Evolutionary conservation across 306 rosid genomes (phyloP).

Genomic region (Fragaria nilgerrensis): DNA sequence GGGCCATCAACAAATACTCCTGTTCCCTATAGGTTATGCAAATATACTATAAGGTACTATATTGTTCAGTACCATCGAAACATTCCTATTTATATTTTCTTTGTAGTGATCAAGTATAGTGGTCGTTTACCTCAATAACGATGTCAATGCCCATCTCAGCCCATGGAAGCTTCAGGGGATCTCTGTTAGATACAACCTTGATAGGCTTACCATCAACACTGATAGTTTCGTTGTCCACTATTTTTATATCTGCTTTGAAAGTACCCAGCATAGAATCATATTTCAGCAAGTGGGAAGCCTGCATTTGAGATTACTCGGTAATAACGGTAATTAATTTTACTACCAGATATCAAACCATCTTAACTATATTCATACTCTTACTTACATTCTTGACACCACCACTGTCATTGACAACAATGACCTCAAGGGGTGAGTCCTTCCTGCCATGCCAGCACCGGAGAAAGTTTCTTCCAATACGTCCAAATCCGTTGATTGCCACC

Average conservation of each 20-base stretch:
- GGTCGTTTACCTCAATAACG: slow-evolving; percentile 73
- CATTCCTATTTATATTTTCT: neutral
- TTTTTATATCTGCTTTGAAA: slow-evolving; percentile 85
- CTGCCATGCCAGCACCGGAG: slow-evolving; percentile 99
- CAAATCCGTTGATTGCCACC: slow-evolving; percentile 98
- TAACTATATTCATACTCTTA: neutral
- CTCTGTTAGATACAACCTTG: slow-evolving; percentile 89
- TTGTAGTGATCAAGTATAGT: neutral
- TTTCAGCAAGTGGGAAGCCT: slow-evolving; percentile 87
- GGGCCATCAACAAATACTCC: slow-evolving; percentile 99
- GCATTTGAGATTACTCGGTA: neutral
- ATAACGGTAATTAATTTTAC: neutral
- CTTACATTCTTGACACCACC: slow-evolving; percentile 98
- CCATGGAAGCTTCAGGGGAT: slow-evolving; percentile 98
- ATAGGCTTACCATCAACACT: slow-evolving; percentile 87
- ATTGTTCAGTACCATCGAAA: neutral
- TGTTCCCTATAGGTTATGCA: slow-evolving; percentile 65
- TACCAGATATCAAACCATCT: slow-evolving; percentile 3
- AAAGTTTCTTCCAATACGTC: slow-evolving; percentile 94
- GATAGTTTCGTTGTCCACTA: slow-evolving; percentile 63
- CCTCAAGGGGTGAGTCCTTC: slow-evolving; percentile 88
- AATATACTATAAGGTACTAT: slow-evolving; percentile 5
- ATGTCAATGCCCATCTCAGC: slow-evolving; percentile 95
- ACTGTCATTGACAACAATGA: slow-evolving; percentile 90
- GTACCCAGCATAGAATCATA: slow-evolving; percentile 95